Base-by-base conservation (phyloP, 2,329 filamentous ascomycete genomes). In the Tricladium varicosporioides region DNA sequence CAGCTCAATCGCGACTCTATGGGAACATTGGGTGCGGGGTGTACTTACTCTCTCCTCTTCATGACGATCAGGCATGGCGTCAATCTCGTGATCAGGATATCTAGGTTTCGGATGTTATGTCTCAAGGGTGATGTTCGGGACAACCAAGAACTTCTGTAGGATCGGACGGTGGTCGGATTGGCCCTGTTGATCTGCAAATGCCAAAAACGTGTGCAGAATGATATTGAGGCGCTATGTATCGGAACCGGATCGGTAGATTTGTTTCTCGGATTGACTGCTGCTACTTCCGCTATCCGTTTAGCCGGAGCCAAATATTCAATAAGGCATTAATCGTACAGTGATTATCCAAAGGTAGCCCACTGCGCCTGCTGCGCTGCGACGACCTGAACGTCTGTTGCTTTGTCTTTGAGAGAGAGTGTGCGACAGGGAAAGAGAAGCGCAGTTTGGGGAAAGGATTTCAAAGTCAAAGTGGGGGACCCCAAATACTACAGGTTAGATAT, bases 21-120 rank as follows among this genome's bases (percentile, higher is more conserved):
- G 19, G 44, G 10, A 13, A 19, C 16, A 47, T 18, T 22, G 13
- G 43, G 18, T 5, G 43, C 43, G 14, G 31, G 16, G 19, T 13
- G 31, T n/a, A 5, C 54, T 50, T 48, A 64, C 60, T 51, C 58
- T 42, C 53, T 63, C 60, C 33, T 62, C 62, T 33, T 58, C 53
- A 22, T 62, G 60, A 11, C 57, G 60, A 33, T 59, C 57, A n/a
- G 56, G 53, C 59, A 58, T 60, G 14, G 48, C 42, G 43, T 19
- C 14, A 48, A 43, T 61, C 36, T 4, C n/a, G 36, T 10, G 36
- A 40, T 40, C 36, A 40, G 9, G 36, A 40, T 13, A n/a, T 40
- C n/a, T 40, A 40, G 36, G 36, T 40, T 40, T 40, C 36, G 9
- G 9, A 40, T 40, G 36, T n/a, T 40, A 10, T 40, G 36, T 40